These are phyloP conservation scores for Neoscytalidium dimidiatum DNA, from an alignment of 2,329 filamentous ascomycete genomes.

Conservation along the genomic window DNA sequence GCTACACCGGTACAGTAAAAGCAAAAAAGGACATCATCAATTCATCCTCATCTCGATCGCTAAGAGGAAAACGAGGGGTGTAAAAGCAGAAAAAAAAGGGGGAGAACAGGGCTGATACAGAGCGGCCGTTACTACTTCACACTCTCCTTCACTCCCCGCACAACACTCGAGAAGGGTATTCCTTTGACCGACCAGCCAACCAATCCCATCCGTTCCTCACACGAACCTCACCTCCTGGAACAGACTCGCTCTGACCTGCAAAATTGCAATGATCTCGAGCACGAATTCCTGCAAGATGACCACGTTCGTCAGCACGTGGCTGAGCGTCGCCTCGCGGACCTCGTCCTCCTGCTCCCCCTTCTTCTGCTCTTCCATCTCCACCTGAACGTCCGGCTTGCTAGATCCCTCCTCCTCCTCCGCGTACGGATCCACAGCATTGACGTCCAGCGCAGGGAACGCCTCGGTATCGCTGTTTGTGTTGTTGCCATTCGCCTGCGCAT, in stretches of 20 bases:
- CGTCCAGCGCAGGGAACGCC: neutral
- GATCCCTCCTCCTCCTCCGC: neutral
- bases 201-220: too few relatives aligned
- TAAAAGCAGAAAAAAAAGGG: neutral
- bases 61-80: too few relatives aligned
- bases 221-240: constrained; percentile 48
- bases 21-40: neutral
- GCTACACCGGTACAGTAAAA: neutral
- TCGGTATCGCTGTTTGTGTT: constrained; percentile 20
- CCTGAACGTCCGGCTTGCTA: neutral
- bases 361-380: constrained; percentile 18
- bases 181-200: too few relatives aligned
- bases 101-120: too few relatives aligned
- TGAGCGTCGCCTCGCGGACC: constrained; percentile 45
- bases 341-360: constrained; percentile 26
- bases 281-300: constrained; percentile 54
- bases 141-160: neutral
- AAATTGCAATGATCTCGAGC: constrained; percentile 49
- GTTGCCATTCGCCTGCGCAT: constrained; percentile 4
- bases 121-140: neutral
- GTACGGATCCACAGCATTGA: neutral
- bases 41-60: too few relatives aligned
- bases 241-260: constrained; percentile 51
- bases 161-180: too few relatives aligned
- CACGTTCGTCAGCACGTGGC: constrained; percentile 53